phyloP scores from a whole-genome alignment of 2,329 filamentous ascomycete species.

The Hypoxylon sp. region DNA sequence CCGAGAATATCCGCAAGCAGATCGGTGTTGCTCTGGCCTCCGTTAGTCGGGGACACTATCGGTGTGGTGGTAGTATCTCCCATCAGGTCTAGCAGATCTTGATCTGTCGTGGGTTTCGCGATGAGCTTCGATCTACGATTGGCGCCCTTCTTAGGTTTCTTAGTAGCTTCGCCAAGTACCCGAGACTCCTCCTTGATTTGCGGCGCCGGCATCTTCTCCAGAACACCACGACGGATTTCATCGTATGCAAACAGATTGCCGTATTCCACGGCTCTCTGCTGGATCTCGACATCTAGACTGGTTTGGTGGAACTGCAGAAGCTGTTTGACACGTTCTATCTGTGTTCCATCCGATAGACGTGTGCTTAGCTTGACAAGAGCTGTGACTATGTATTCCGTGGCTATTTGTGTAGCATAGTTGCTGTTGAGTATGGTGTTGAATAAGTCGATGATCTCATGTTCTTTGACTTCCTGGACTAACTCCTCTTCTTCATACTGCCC shows the following conservation, averaged over 20 bases:
- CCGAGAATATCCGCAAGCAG: slow-evolving; percentile 86
- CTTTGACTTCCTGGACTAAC: slow-evolving; percentile 79
- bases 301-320: slow-evolving; percentile 81
- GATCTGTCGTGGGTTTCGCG: slow-evolving; percentile 80
- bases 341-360: slow-evolving; percentile 81
- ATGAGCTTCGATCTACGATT: slow-evolving; percentile 77
- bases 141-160: slow-evolving; percentile 71
- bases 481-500: slow-evolving; percentile 96
- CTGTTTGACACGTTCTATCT: slow-evolving; percentile 84
- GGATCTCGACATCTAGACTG: slow-evolving; percentile 92
- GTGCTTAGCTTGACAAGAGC: slow-evolving; percentile 95
- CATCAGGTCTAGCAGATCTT: slow-evolving; percentile 94
- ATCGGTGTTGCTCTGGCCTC: slow-evolving; percentile 78
- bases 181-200: slow-evolving; percentile 96
- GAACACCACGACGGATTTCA: slow-evolving; percentile 83
- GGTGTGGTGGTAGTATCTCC: slow-evolving; percentile 75
- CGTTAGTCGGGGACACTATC: slow-evolving; percentile 61
- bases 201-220: slow-evolving; percentile 97
- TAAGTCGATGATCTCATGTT: slow-evolving; percentile 91
- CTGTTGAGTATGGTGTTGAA: slow-evolving; percentile 92
- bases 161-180: slow-evolving; percentile 82
- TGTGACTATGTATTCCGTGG: slow-evolving; percentile 95
- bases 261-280: slow-evolving; percentile 96
- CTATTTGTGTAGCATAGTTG: slow-evolving; percentile 89
- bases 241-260: slow-evolving; percentile 93